Evolutionary conservation across 2,329 filamentous ascomycete species (phyloP).

Genomic region (Coniochaeta hoffmannii): DNA sequence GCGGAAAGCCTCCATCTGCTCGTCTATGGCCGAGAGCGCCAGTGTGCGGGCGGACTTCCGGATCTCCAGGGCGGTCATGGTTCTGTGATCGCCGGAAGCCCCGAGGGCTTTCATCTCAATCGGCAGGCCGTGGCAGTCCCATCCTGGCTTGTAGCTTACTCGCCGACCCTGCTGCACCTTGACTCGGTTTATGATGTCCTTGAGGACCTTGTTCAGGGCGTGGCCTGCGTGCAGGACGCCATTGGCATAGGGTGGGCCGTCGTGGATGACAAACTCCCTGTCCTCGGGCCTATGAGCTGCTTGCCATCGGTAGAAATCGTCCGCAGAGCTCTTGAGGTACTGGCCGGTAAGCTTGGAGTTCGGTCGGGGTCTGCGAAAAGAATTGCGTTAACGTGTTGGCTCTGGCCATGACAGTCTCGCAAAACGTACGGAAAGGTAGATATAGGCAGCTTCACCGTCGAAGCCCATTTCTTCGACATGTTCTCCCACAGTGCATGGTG

Average conservation of each 20-base stretch:
- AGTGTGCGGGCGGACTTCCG: conserved; percentile 57
- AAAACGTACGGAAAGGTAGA: conserved; percentile 60
- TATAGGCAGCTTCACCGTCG: conserved; percentile 67
- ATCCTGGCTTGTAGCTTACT: conserved; percentile 81
- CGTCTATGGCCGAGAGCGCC: conserved; percentile 59
- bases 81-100: conserved; percentile 34
- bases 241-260: conserved; percentile 96
- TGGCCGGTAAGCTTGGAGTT: conserved; percentile 23
- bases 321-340: conserved; percentile 71
- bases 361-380: not conserved
- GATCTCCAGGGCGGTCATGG: conserved; percentile 48
- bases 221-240: conserved; percentile 87
- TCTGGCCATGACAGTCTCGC: not conserved
- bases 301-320: conserved; percentile 90
- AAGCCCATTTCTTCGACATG: conserved; percentile 59
- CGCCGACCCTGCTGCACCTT: conserved; percentile 71
- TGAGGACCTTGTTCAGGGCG: conserved; percentile 92
- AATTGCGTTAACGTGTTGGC: not conserved
- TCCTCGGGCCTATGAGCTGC: conserved; percentile 42
- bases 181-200: conserved; percentile 83
- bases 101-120: conserved; percentile 94
- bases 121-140: conserved; percentile 96
- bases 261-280: conserved; percentile 73
- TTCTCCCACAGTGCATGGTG: conserved; percentile 16
- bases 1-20: conserved; percentile 67